These are phyloP conservation scores for Botryotinia calthae DNA, from an alignment of 2,329 filamentous ascomycete genomes.

Conservation along the genomic window DNA sequence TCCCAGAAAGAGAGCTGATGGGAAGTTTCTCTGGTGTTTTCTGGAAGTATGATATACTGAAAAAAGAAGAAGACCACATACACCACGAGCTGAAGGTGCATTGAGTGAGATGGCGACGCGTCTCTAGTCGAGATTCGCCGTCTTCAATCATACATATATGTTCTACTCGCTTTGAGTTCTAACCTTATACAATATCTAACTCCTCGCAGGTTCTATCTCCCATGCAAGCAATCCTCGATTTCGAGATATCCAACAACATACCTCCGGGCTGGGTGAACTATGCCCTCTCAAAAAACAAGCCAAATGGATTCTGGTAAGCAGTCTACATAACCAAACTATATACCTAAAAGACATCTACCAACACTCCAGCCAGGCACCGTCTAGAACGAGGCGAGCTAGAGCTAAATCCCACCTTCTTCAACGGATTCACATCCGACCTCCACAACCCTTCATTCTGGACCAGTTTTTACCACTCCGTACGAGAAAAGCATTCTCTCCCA, in stretches of 20 bases:
- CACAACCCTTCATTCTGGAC: slow-evolving; percentile 65
- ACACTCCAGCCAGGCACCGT: slow-evolving; percentile 50
- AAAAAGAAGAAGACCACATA: neutral
- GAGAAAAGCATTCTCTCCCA: slow-evolving; percentile 40
- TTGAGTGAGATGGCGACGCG: neutral
- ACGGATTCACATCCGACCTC: slow-evolving; percentile 72
- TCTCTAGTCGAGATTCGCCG: neutral
- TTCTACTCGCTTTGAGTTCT: neutral
- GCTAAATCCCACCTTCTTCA: slow-evolving; percentile 73
- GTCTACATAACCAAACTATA: too few relatives aligned
- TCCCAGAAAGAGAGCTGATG: too few relatives aligned
- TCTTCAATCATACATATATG: neutral
- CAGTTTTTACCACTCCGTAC: slow-evolving; percentile 53
- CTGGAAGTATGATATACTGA: too few relatives aligned
- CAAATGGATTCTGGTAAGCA: slow-evolving; percentile 71
- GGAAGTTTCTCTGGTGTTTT: neutral
- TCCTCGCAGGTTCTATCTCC: slow-evolving; percentile 70
- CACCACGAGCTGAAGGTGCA: neutral
- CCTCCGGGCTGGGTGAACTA: slow-evolving; percentile 90
- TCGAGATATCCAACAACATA: slow-evolving; percentile 73
- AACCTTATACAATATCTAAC: slow-evolving; percentile 21
- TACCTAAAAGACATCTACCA: neutral
- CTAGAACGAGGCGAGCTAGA: slow-evolving; percentile 81
- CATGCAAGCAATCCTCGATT: slow-evolving; percentile 89
- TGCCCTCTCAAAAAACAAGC: slow-evolving; percentile 75